phyloP scores from a whole-genome alignment of 306 rosid genomes.

The Prunus mira region DNA sequence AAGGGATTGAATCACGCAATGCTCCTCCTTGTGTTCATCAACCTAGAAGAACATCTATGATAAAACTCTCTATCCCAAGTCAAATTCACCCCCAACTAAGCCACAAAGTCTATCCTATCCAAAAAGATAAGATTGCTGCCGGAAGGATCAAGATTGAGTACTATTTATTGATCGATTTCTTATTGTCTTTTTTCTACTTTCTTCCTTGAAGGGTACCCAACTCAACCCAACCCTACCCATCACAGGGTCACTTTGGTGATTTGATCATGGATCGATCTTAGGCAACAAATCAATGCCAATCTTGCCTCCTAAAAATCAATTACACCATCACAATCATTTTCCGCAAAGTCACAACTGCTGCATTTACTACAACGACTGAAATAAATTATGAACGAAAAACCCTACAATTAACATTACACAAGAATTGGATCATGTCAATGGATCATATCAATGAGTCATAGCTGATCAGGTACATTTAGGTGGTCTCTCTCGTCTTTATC shows the following conservation, averaged over 20 bases:
- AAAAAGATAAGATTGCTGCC: conserved; percentile 16
- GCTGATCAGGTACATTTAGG: not conserved
- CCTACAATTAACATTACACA: not conserved
- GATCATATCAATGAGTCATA: not conserved
- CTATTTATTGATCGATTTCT: not conserved
- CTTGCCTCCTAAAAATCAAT: not conserved
- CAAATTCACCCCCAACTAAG: not conserved
- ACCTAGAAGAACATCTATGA: not conserved
- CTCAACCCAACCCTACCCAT: not conserved
- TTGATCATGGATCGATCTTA: too few species aligned
- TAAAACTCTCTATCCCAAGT: not conserved
- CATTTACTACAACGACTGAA: too few species aligned
- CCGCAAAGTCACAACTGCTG: not conserved
- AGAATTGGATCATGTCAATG: not conserved
- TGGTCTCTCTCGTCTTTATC: conserved; percentile 25
- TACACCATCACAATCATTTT: not conserved
- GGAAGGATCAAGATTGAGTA: conserved; percentile 6
- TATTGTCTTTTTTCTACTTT: not conserved
- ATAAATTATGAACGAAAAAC: not conserved
- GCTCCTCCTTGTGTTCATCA: not conserved
- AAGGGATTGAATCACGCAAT: not conserved
- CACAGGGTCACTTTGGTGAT: too few species aligned
- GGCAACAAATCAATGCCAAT: not conserved
- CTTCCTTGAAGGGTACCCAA: not conserved
- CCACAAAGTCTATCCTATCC: conserved; percentile 1